A percentile compares a stretch with the other conserved stretches of the same genome.
Conservation (phyloP, 208 protist species). For the Acanthamoeba triangularis region DNA sequence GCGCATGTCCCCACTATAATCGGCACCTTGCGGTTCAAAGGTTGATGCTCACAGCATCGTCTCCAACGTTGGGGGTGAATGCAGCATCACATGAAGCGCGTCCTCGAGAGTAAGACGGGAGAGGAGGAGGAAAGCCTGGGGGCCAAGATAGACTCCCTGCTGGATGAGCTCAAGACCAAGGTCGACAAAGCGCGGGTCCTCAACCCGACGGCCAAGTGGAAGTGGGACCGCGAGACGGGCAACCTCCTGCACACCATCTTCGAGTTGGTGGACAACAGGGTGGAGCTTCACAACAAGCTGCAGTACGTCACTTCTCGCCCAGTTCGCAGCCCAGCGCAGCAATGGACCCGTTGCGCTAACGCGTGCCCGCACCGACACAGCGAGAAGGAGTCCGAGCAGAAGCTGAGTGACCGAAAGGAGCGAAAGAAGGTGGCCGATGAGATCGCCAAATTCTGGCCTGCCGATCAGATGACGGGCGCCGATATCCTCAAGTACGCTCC, state of each 20-base stretch:
- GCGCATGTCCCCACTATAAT: no score
- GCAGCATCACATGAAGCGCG: slow-evolving; percentile 25
- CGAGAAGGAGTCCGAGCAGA: neutral
- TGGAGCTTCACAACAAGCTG: slow-evolving; percentile 29
- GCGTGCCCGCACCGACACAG: neutral
- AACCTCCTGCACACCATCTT: slow-evolving; percentile 8
- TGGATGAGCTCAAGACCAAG: neutral
- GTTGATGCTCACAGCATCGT: neutral
- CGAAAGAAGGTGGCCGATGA: neutral
- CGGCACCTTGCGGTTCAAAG: neutral
- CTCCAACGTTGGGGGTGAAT: neutral
- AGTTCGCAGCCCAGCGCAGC: neutral
- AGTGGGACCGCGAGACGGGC: neutral
- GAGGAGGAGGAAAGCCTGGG: neutral
- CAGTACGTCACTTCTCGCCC: neutral
- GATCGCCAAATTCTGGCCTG: slow-evolving; percentile 34
- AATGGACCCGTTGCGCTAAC: neutral
- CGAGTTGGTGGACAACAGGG: neutral
- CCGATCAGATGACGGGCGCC: neutral
- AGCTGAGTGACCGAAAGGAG: slow-evolving; percentile 32
- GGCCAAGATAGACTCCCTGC: neutral
- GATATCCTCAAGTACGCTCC: neutral
- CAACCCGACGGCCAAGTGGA: slow-evolving; percentile 20
- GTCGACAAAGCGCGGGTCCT: neutral
- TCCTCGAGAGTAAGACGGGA: neutral